Conservation (phyloP, 2,329 filamentous ascomycete genomes). For the Trichoderma oligosporum region DNA sequence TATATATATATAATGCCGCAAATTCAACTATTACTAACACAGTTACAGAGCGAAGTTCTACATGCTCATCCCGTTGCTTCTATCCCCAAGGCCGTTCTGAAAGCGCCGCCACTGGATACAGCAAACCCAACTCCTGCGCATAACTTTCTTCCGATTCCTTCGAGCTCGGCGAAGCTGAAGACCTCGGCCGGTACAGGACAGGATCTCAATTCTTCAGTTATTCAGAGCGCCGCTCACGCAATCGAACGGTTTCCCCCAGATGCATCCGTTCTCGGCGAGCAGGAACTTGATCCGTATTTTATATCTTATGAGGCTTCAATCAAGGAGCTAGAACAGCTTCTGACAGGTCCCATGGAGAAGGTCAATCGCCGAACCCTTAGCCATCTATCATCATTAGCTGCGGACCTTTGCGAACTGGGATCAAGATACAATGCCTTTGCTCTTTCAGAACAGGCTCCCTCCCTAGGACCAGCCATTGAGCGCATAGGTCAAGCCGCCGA, state of each 20-base stretch:
- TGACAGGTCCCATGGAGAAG: slow-evolving; percentile 94
- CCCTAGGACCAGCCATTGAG: slow-evolving; percentile 88
- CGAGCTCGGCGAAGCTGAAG: slow-evolving; percentile 81
- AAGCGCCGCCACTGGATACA: slow-evolving; percentile 90
- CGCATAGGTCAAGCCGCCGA: slow-evolving; percentile 92
- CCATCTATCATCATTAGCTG: slow-evolving; percentile 76
- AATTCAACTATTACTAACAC: slow-evolving; percentile 22
- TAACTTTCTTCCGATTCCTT: slow-evolving; percentile 79
- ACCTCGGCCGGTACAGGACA: slow-evolving; percentile 42
- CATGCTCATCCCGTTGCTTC: slow-evolving; percentile 86
- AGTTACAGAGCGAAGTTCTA: slow-evolving; percentile 78
- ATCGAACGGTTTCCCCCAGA: slow-evolving; percentile 81
- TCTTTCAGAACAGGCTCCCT: slow-evolving; percentile 83
- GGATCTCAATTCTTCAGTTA: slow-evolving; percentile 36
- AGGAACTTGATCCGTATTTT: slow-evolving; percentile 94
- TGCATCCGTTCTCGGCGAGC: slow-evolving; percentile 71
- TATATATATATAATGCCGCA: too few relatives aligned
- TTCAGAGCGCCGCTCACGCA: slow-evolving; percentile 50
- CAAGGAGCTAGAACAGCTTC: slow-evolving; percentile 80
- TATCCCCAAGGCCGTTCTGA: slow-evolving; percentile 89
- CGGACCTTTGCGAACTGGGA: slow-evolving; percentile 87
- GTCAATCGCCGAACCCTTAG: slow-evolving; percentile 86
- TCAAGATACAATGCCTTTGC: slow-evolving; percentile 98
- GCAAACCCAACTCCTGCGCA: slow-evolving; percentile 90
- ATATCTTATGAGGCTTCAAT: slow-evolving; percentile 88